Base-by-base conservation (phyloP, 495 filamentous ascomycete genomes). In the Podospora australis region DNA sequence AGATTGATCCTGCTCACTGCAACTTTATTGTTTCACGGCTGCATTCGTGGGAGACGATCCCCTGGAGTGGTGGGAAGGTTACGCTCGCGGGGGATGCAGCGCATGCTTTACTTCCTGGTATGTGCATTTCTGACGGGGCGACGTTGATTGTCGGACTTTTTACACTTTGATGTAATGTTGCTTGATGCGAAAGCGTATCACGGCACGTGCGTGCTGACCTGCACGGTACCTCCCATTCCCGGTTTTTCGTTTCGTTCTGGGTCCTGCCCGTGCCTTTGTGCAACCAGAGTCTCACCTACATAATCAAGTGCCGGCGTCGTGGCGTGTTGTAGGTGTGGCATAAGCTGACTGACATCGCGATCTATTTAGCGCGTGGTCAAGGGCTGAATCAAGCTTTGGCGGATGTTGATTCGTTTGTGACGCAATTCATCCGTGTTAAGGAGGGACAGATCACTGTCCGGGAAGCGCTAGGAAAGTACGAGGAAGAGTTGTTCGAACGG, bases 81-180 rank as follows among this genome's bases (percentile, higher is more conserved):
- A 40, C 49, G 8, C 17, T 52, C 23, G 32, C 24, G 11, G 49
- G 42, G 17, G 49, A 52, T 46, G 42, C 49, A 13, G 49, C 49
- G 8, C 49, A 52, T 23, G 25, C 19, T 13, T n/a, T 46, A 24
- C 24, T 52, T 2, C 49, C 49, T 28, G 28, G 42, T 46, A 46
- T 28, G 42, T 39, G 14, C 19, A 36, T 13, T 8, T 47, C 10
- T 19, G 4, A 1, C 11, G n/a, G n/a, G n/a, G n/a, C n/a, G n/a
- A n/a, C n/a, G n/a, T n/a, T n/a, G n/a, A n/a, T n/a, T n/a, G n/a
- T n/a, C n/a, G n/a, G n/a, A n/a, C n/a, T n/a, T n/a, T n/a, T n/a
- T n/a, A n/a, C n/a, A n/a, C n/a, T n/a, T n/a, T n/a, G n/a, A n/a
- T n/a, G n/a, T n/a, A n/a, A n/a, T n/a, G n/a, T n/a, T n/a, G n/a